Percentiles rank a stretch among this genome's conserved stretches.
phyloP scores from a whole-genome alignment of 805 yeast genomes.

The Candida odintsovae region DNA sequence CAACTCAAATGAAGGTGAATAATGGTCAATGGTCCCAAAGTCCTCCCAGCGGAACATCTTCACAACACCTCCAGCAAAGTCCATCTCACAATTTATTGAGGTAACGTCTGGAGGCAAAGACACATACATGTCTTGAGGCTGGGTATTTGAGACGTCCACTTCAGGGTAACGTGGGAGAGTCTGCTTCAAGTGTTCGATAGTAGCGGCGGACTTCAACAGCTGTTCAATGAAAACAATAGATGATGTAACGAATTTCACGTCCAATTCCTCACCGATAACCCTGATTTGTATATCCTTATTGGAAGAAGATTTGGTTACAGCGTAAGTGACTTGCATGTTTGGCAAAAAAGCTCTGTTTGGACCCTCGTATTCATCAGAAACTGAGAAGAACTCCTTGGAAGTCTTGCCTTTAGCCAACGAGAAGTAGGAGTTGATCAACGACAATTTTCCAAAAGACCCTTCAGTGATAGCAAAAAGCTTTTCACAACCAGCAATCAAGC shows the following conservation, averaged over 20 bases:
- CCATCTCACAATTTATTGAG: constrained; percentile 45
- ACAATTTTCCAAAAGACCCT: constrained; percentile 56
- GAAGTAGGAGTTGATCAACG: constrained; percentile 62
- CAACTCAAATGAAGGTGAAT: constrained; percentile 47
- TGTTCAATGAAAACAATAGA: constrained; percentile 51
- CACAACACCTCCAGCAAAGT: constrained; percentile 68
- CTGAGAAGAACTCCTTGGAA: constrained; percentile 43
- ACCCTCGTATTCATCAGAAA: constrained; percentile 38
- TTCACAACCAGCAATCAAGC: constrained; percentile 76
- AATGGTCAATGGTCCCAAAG: constrained; percentile 31
- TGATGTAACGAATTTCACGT: constrained; percentile 55
- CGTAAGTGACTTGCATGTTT: constrained; percentile 53
- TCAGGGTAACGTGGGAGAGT: constrained; percentile 10
- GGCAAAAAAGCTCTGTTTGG: constrained; percentile 66
- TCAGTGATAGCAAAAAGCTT: constrained; percentile 62
- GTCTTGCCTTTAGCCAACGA: constrained; percentile 63
- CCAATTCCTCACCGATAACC: constrained; percentile 64
- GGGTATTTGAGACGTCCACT: not conserved
- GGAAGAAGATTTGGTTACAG: constrained; percentile 22
- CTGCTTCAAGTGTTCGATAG: constrained; percentile 32
- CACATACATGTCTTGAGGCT: constrained; percentile 10
- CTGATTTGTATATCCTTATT: constrained; percentile 38
- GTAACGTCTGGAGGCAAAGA: constrained; percentile 20
- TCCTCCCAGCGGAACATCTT: constrained; percentile 32
- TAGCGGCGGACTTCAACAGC: constrained; percentile 39